A percentile compares a stretch with the other conserved stretches of the same genome.
phyloP scores from a whole-genome alignment of 306 rosid species.

The Coriaria nepalensis region DNA sequence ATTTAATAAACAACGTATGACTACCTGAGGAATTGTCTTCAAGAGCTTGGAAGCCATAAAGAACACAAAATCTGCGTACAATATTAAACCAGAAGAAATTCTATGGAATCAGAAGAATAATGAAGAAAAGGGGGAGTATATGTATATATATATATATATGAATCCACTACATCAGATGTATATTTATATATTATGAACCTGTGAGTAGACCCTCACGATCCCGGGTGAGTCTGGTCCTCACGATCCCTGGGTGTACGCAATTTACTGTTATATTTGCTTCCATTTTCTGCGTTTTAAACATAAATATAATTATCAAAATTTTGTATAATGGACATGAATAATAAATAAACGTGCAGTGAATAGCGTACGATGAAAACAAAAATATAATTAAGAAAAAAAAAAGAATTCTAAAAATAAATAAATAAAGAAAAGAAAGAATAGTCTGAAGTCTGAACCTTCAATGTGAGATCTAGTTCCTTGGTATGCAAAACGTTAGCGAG shows the following conservation, averaged over 20 bases:
- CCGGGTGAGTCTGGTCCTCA: slow-evolving; percentile 78
- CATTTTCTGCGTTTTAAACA: slow-evolving; percentile 37
- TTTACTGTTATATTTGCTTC: slow-evolving; percentile 70
- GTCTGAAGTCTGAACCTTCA: slow-evolving; percentile 36
- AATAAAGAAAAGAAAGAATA: slow-evolving; percentile 20
- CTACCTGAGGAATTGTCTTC: slow-evolving; percentile 89
- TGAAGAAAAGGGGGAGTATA: not conserved
- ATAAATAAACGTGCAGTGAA: no score
- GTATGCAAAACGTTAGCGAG: slow-evolving; percentile 92
- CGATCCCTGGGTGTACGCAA: slow-evolving; percentile 90
- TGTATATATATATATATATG: no score
- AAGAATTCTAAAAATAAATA: slow-evolving; percentile 14
- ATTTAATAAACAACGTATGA: not conserved
- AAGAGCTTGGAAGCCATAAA: slow-evolving; percentile 70
- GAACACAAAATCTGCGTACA: slow-evolving; percentile 60
- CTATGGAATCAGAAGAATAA: not conserved
- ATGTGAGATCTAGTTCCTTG: slow-evolving; percentile 56
- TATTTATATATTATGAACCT: slow-evolving; percentile 23
- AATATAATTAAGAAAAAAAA: slow-evolving; percentile 7
- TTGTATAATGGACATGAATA: no score
- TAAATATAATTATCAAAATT: not conserved
- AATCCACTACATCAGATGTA: not conserved
- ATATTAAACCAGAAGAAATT: not conserved
- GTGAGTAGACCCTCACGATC: slow-evolving; percentile 81
- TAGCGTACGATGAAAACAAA: not conserved